phyloP scores from a whole-genome alignment of 371 early-diverging fungal species.

The Apophysomyces trapeziformis region DNA sequence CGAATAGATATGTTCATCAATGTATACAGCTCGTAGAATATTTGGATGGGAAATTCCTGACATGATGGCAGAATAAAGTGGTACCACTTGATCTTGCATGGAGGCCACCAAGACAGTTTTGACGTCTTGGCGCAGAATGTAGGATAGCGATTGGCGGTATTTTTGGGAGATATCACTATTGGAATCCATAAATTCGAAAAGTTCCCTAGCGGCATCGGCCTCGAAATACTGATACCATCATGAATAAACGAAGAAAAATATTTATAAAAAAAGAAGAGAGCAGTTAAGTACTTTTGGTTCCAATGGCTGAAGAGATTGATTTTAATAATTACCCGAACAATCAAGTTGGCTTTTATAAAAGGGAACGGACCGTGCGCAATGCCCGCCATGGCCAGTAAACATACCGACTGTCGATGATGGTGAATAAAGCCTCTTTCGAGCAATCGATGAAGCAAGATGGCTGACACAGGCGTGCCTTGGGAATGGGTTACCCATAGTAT shows the following conservation, averaged over 20 bases:
- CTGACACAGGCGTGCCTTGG: conserved; percentile 91
- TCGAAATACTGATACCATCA: conserved; percentile 70
- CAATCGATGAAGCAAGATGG: conserved; percentile 72
- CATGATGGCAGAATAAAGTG: conserved; percentile 89
- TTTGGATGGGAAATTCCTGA: conserved; percentile 85
- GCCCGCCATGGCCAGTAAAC: conserved; percentile 90
- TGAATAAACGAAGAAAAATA: too few species aligned
- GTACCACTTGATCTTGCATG: conserved; percentile 94
- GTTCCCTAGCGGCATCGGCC: conserved; percentile 87
- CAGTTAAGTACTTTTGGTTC: not conserved
- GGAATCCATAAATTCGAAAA: conserved; percentile 91
- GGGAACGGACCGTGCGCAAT: conserved; percentile 92
- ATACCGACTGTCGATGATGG: conserved; percentile 64
- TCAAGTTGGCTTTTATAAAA: conserved; percentile 72
- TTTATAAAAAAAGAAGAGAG: too few species aligned
- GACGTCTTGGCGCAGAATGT: conserved; percentile 68
- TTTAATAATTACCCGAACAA: conserved; percentile 58
- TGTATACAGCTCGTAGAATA: conserved; percentile 86
- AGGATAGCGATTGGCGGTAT: conserved; percentile 72
- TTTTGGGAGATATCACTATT: conserved; percentile 61
- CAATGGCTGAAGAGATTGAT: not conserved
- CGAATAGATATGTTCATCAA: conserved; percentile 75
- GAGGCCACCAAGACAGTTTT: conserved; percentile 71
- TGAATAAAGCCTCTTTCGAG: conserved; percentile 70
- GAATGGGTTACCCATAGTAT: conserved; percentile 88